Percentiles rank a stretch among this genome's conserved stretches.
Evolutionary conservation across 2,329 filamentous ascomycete genomes (phyloP).

Genomic region (Beauveria sp.): DNA sequence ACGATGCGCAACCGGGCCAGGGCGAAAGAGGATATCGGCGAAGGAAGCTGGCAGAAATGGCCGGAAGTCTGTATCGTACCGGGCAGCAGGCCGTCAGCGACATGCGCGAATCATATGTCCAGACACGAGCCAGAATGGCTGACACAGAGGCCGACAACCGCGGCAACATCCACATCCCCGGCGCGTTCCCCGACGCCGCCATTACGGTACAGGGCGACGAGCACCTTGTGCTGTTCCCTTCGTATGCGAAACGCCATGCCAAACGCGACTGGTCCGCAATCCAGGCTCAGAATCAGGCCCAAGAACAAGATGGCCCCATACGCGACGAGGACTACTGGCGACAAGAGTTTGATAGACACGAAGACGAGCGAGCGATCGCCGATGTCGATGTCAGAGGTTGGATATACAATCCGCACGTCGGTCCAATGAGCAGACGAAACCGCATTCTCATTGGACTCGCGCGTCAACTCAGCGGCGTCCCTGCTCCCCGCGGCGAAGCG

Average conservation of each 20-base stretch:
- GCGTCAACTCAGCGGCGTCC: constrained; percentile 78
- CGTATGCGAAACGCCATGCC: constrained; percentile 72
- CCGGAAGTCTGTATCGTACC: constrained; percentile 48
- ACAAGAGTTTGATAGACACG: constrained; percentile 68
- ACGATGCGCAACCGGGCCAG: constrained; percentile 22
- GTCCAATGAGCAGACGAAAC: constrained; percentile 80
- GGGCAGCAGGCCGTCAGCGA: constrained; percentile 51
- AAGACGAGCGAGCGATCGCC: constrained; percentile 78
- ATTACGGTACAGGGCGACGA: constrained; percentile 74
- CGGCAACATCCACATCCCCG: constrained; percentile 48
- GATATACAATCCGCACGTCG: constrained; percentile 81
- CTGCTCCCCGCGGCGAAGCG: constrained; percentile 49
- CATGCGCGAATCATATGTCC: constrained; percentile 51
- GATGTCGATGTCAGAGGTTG: constrained; percentile 94
- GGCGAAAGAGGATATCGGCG: constrained; percentile 64
- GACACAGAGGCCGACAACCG: constrained; percentile 22
- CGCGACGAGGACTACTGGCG: constrained; percentile 69
- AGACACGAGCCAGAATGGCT: constrained; percentile 34
- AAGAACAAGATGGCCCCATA: constrained; percentile 31
- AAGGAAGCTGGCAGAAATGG: constrained; percentile 65
- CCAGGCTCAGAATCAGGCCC: constrained; percentile 17
- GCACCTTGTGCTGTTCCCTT: constrained; percentile 92
- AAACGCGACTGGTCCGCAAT: constrained; percentile 35
- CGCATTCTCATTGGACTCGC: constrained; percentile 80
- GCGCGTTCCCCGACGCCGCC: constrained; percentile 77